Base-by-base conservation (phyloP, 768 basidiomycete genomes). In the Pleurotus giganteus region DNA sequence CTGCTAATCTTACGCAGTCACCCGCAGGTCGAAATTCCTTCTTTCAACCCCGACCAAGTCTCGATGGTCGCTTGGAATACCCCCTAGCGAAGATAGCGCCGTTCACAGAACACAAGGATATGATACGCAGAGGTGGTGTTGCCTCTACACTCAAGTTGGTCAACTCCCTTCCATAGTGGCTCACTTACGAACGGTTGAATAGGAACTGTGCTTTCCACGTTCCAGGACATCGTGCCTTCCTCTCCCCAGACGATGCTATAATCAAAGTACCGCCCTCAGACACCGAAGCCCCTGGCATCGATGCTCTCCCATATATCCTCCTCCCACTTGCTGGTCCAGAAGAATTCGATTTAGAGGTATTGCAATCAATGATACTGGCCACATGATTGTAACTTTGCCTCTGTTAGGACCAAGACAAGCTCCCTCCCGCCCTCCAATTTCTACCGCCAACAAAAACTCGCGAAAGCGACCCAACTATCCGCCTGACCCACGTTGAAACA, bases 311-410 rank as follows among this genome's bases (percentile, higher is more conserved):
- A 0, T 89, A 85, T 64, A 76, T 99, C 9, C 78, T 99, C 2
- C 80, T 95, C 0, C 96, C 97, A 0, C 75, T 99, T 2, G 94
- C 96, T 37, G 95, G 96, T 4, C 89, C 94, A 1, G 97, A 98
- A 69, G 97, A 98, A 69, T 86, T 91, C 57, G 94, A 97, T 54
- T 76, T 96, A 1, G 95, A 98, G 58, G 92, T 91, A 60, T 51
- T n/a, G 2, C 24, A 29, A 28, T 34, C 29, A 15, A 49, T 41
- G 28, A 27, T 31, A 34, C 31, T 23, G 21, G 29, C 28, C 26
- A 44, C 21, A 6, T 56, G 27, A 29, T 41, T 13, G 41, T 45
- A 26, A 41, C 21, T 42, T 24, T 27, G 26, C 17, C 37, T 31
- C 17, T 6, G 9, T 15, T 63, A 96, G 89, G 91, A 92, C 37